Conservation (phyloP, 768 basidiomycete genomes). For the Lentinula sp. region DNA sequence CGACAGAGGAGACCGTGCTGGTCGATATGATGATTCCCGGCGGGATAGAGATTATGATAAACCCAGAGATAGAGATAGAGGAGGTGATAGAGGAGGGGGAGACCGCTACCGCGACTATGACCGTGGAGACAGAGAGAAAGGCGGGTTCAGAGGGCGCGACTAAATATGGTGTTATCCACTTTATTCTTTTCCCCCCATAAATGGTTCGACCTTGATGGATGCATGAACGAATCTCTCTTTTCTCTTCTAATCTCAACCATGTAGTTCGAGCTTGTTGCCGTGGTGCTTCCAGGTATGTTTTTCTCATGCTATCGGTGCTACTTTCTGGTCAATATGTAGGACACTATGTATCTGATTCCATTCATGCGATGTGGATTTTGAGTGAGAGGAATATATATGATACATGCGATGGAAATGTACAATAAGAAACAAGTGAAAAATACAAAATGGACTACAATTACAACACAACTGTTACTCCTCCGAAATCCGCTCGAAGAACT, state of each 20-base stretch:
- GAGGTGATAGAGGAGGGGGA: conserved; percentile 16
- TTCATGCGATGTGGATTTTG: background rate
- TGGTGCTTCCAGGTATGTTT: background rate
- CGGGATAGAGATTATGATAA: conserved; percentile 9
- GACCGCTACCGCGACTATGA: background rate
- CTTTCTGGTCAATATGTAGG: background rate
- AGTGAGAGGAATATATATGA: background rate
- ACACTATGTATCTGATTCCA: background rate
- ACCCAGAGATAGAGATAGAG: background rate
- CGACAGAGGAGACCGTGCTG: conserved; percentile 24
- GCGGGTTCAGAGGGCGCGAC: background rate
- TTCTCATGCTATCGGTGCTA: background rate
- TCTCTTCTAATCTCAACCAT: background rate
- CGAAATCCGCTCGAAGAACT: conserved; percentile 85
- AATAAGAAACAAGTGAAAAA: background rate
- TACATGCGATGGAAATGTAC: background rate
- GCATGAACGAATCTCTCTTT: background rate
- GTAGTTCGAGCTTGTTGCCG: background rate
- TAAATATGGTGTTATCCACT: background rate
- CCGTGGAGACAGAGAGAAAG: background rate
- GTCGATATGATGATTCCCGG: conserved; percentile 14
- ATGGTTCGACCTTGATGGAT: too few relatives aligned
- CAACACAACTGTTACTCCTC: conserved; percentile 37
- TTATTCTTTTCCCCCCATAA: too few relatives aligned
- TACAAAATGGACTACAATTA: background rate